Percentiles rank a stretch among this genome's conserved stretches.
Evolutionary conservation across 345 rosid genomes (phyloP).

Genomic region (Populus ilicifolia): DNA sequence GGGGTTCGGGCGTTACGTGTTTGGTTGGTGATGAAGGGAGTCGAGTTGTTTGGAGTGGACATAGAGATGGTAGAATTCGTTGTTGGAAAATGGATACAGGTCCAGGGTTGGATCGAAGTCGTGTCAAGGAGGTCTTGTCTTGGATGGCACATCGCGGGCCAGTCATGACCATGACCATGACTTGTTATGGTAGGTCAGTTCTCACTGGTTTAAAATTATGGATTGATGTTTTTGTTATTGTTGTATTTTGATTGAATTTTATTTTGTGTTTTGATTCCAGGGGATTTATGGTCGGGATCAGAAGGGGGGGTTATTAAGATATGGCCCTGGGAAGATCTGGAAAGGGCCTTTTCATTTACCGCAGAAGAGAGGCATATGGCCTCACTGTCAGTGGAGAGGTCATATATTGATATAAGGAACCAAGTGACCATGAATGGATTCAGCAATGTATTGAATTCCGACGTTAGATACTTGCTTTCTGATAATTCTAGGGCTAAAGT

Average conservation of each 20-base stretch:
- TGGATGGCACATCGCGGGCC: slow-evolving; percentile 33
- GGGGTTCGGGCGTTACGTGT: slow-evolving; percentile 18
- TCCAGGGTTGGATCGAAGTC: slow-evolving; percentile 1
- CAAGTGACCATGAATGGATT: slow-evolving; percentile 86
- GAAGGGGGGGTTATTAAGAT: slow-evolving; percentile 80
- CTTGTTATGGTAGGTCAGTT: slow-evolving; percentile 20
- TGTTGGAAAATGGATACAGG: slow-evolving; percentile 24
- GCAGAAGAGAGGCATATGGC: slow-evolving; percentile 90
- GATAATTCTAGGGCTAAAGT: slow-evolving; percentile 72
- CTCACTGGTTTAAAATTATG: background rate
- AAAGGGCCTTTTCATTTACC: slow-evolving; percentile 72
- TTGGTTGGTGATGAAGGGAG: slow-evolving; percentile 26
- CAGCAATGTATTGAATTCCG: slow-evolving; percentile 36
- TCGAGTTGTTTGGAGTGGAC: slow-evolving; percentile 30
- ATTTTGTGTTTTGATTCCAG: slow-evolving; percentile 31
- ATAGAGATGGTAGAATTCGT: slow-evolving; percentile 26
- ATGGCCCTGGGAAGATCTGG: slow-evolving; percentile 97
- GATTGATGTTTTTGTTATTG: background rate
- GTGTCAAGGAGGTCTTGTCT: slow-evolving; percentile 22
- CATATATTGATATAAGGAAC: slow-evolving; percentile 79
- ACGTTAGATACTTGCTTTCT: slow-evolving; percentile 63
- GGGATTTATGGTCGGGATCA: slow-evolving; percentile 92
- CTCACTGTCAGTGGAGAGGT: slow-evolving; percentile 80
- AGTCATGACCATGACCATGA: slow-evolving; percentile 20
- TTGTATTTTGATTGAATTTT: background rate